Evolutionary conservation across 2,329 filamentous ascomycete genomes (phyloP), one percentile per base, ranked within the genome.

Genomic region (Ilyonectria sp.): DNA sequence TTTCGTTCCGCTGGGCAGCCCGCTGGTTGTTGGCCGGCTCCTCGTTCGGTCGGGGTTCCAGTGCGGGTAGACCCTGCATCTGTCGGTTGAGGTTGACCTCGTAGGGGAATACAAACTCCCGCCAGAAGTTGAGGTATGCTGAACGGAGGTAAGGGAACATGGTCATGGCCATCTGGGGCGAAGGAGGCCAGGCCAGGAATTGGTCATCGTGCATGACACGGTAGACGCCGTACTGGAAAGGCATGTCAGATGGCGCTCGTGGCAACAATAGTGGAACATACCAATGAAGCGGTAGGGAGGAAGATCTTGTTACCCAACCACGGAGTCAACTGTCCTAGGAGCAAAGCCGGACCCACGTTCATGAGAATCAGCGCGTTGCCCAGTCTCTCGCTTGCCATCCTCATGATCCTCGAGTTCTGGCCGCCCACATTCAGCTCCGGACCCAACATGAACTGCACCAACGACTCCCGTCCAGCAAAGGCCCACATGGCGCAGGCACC

Each of bases 151-250:
- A 83, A 0, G 88, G 88, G 68, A 88, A 84, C 3, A 85, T 68
- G 1, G 84, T 80, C 58, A 89, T 76, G n/a, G 83, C 85, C 65
- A 87, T 84, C 44, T 83, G 81, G 1, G 86, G 84, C 0, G 86
- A 85, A 0, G 87, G 87, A 1, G 88, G 87, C 87, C 87, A 90
- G 15, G 77, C 74, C 21, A 86, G 78, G 54, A 85, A 80, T n/a
- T 83, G 75, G 33, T 83, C 79, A 46, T 86, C 80, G 49, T 83
- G 80, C 60, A 84, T 79, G 40, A 85, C 74, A 29, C 86, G 82
- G 37, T 82, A 81, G 11, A 83, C 80, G 56, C 83, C 84, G 63
- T 86, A 88, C 87, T 89, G 56, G 1, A 43, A 11, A 1, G 13
- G 11, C 29, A 19, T 21, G 47, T 73, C 53, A 70, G 61, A 37